These are phyloP conservation scores for Echinosophora koreensis DNA, from an alignment of 306 rosid genomes.

Conservation along the genomic window DNA sequence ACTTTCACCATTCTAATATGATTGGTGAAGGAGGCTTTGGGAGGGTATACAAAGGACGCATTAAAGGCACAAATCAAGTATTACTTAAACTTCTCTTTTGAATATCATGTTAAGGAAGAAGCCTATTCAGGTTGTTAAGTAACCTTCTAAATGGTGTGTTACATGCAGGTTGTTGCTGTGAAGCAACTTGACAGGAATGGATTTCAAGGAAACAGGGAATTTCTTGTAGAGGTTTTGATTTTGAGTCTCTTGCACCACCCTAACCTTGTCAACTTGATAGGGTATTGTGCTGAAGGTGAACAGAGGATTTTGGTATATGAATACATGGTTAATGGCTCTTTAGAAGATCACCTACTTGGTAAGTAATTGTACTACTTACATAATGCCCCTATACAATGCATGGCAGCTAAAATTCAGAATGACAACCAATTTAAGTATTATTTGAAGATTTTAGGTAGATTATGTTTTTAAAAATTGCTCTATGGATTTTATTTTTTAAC, in stretches of 20 bases:
- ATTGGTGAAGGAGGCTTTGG: slow-evolving; percentile 98
- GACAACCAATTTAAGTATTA: slow-evolving; percentile 22
- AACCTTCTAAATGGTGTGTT: slow-evolving; percentile 25
- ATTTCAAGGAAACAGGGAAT: slow-evolving; percentile 92
- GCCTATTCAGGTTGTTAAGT: not conserved
- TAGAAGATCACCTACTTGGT: slow-evolving; percentile 96
- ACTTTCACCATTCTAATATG: slow-evolving; percentile 66
- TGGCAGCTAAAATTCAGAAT: not conserved
- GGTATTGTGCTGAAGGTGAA: slow-evolving; percentile 87
- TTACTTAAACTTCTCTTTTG: slow-evolving; percentile 18
- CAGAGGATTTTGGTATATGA: slow-evolving; percentile 89
- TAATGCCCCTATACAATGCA: slow-evolving; percentile 15
- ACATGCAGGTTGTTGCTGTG: slow-evolving; percentile 78
- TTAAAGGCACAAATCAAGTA: slow-evolving; percentile 69
- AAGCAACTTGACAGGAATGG: slow-evolving; percentile 95
- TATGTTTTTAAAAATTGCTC: not conserved
- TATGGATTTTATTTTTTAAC: not conserved
- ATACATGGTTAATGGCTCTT: slow-evolving; percentile 85
- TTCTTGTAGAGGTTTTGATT: slow-evolving; percentile 91
- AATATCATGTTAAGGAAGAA: slow-evolving; percentile 11
- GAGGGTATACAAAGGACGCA: slow-evolving; percentile 78
- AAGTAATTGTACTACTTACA: slow-evolving; percentile 45
- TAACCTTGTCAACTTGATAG: slow-evolving; percentile 85
- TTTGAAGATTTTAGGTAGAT: not conserved
- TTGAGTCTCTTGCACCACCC: slow-evolving; percentile 86